Evolutionary conservation across 2,329 filamentous ascomycete genomes (phyloP).

Genomic region (Cytospora schulzeri): DNA sequence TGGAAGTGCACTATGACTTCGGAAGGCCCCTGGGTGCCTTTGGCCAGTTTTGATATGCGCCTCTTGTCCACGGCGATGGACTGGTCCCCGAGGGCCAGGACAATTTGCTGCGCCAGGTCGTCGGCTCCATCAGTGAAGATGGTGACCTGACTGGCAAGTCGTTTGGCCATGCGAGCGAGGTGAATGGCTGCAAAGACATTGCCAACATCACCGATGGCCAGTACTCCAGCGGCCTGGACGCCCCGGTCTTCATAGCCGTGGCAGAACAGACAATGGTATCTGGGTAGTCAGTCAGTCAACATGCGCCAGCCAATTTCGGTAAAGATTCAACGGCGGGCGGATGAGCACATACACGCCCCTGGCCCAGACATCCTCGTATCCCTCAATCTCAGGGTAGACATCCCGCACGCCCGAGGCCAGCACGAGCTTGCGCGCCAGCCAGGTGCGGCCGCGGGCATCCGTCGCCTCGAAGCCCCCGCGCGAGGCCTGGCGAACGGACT

Average conservation of each 20-base stretch:
- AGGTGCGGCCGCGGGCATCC: constrained; percentile 45
- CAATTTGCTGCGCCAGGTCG: neutral
- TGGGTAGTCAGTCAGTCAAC: constrained; percentile 29
- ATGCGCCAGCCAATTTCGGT: neutral
- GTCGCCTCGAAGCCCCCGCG: constrained; percentile 26
- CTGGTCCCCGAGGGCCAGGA: neutral
- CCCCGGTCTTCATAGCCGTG: constrained; percentile 61
- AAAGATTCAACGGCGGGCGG: no score
- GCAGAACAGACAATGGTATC: constrained; percentile 63
- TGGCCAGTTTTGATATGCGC: no score
- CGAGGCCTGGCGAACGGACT: constrained; percentile 28
- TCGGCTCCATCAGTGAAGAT: constrained; percentile 14
- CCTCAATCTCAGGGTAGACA: constrained; percentile 50
- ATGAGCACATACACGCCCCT: constrained; percentile 46
- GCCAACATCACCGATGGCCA: constrained; percentile 1
- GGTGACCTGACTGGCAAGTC: neutral
- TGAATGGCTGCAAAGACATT: neutral
- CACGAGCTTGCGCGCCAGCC: constrained; percentile 54
- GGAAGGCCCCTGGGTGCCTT: no score
- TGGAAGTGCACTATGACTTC: no score
- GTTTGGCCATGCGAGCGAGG: neutral
- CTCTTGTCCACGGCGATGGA: no score
- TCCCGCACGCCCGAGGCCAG: constrained; percentile 58
- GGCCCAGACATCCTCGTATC: constrained; percentile 58
- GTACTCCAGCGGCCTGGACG: constrained; percentile 44